A percentile compares a stretch with the other conserved stretches of the same genome.
phyloP scores from a whole-genome alignment of 805 yeast genomes.

The Candida parachauliodes region DNA sequence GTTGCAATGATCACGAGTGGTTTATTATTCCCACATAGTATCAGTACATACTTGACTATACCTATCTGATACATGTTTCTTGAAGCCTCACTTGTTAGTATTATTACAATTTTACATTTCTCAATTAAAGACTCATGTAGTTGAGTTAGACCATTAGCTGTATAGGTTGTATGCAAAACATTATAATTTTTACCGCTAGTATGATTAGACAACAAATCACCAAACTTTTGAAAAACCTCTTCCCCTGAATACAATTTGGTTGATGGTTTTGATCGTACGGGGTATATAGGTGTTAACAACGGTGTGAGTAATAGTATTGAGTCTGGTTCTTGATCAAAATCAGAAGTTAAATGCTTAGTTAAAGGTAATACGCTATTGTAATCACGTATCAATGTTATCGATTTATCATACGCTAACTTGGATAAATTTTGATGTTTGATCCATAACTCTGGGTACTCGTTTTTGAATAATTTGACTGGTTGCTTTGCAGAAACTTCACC shows the following conservation, averaged over 20 bases:
- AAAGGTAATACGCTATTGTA: conserved; percentile 49
- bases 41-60: conserved; percentile 53
- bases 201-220: conserved; percentile 41
- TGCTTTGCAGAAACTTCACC: conserved; percentile 23
- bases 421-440: conserved; percentile 41
- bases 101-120: conserved; percentile 47
- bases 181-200: conserved; percentile 33
- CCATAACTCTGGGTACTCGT: conserved; percentile 31
- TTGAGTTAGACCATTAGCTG: conserved; percentile 53
- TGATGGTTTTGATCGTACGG: conserved; percentile 10
- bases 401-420: conserved; percentile 43
- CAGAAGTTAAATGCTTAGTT: conserved; percentile 30
- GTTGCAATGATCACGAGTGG: conserved; percentile 60
- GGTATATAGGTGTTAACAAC: conserved; percentile 34
- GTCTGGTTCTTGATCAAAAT: conserved; percentile 18
- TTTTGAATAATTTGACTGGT: conserved; percentile 23
- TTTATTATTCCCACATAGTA: conserved; percentile 51
- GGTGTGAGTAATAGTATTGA: conserved; percentile 37
- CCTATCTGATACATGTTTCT: conserved; percentile 61
- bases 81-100: conserved; percentile 55
- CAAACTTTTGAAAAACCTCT: conserved; percentile 52
- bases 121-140: conserved; percentile 54
- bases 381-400: conserved; percentile 54
- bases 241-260: conserved; percentile 39
- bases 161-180: conserved; percentile 55